These are phyloP conservation scores for Ilyonectria sp. DNA, from an alignment of 2,329 filamentous ascomycete species.

Conservation along the genomic window DNA sequence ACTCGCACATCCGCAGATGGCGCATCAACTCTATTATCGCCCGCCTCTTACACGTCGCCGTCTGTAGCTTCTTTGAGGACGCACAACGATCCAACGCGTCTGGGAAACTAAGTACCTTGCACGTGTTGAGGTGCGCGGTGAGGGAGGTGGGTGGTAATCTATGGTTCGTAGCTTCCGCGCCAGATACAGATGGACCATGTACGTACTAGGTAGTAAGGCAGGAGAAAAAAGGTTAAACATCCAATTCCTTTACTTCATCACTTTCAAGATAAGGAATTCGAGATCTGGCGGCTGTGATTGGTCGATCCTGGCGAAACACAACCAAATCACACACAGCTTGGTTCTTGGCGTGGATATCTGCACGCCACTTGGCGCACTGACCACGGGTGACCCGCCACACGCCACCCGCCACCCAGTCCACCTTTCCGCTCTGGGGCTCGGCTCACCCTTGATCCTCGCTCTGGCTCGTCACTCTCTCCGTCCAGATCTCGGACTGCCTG, in stretches of 20 bases:
- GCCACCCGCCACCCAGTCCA: conserved; percentile 18
- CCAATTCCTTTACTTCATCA: conserved; percentile 33
- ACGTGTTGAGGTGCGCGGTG: background rate
- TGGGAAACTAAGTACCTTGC: conserved; percentile 9
- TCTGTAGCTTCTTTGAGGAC: background rate
- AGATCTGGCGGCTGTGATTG: conserved; percentile 27
- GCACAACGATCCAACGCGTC: too few relatives aligned
- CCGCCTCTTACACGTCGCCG: background rate
- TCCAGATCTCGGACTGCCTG: conserved; percentile 3
- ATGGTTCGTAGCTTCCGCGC: conserved; percentile 7
- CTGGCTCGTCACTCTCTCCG: background rate
- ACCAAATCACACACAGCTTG: conserved; percentile 1
- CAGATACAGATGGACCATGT: conserved; percentile 19
- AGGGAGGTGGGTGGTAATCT: background rate
- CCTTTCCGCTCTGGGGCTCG: conserved; percentile 6
- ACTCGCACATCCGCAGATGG: background rate
- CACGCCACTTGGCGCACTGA: conserved; percentile 23
- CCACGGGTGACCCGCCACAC: conserved; percentile 7
- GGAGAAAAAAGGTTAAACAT: conserved; percentile 18
- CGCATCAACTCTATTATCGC: background rate
- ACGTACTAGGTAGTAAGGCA: conserved; percentile 10
- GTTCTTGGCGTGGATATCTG: conserved; percentile 11
- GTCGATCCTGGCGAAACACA: conserved; percentile 14
- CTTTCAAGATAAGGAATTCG: conserved; percentile 24
- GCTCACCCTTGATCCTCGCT: conserved; percentile 4